phyloP scores from a whole-genome alignment of 2,329 filamentous ascomycete genomes.

The Cladophialophora psammophila region DNA sequence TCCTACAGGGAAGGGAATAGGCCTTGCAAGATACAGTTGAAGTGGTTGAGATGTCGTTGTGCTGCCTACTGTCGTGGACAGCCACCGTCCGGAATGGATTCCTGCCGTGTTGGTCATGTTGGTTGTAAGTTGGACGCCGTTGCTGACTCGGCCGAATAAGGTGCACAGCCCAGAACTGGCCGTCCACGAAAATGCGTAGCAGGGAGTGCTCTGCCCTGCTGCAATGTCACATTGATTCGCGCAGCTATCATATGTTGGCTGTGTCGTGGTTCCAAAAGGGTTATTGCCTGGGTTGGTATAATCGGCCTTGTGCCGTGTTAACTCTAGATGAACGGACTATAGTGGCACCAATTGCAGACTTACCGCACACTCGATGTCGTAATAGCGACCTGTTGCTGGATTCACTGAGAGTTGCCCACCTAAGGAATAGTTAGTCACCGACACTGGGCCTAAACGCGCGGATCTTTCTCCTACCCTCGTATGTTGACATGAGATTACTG shows the following conservation, averaged over 20 bases:
- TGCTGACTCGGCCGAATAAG: conserved; percentile 22
- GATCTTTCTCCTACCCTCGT: conserved; percentile 7
- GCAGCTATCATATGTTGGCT: conserved; percentile 26
- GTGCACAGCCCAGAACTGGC: conserved; percentile 22
- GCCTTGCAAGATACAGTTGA: conserved; percentile 20
- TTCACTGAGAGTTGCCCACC: conserved; percentile 21
- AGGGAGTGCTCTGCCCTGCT: conserved; percentile 7
- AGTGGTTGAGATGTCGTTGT: not conserved
- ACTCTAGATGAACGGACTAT: not conserved
- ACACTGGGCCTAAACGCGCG: not conserved
- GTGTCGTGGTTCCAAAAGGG: conserved; percentile 21
- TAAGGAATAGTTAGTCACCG: not conserved
- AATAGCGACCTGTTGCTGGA: conserved; percentile 14
- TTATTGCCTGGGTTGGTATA: conserved; percentile 23
- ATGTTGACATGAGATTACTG: conserved; percentile 23
- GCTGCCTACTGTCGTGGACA: conserved; percentile 10
- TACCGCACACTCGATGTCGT: conserved; percentile 27
- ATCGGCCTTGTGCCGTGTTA: conserved; percentile 21
- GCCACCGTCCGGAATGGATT: conserved; percentile 24
- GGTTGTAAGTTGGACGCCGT: conserved; percentile 18
- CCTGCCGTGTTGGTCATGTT: conserved; percentile 21
- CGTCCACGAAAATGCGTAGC: conserved; percentile 24
- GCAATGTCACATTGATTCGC: conserved; percentile 23
- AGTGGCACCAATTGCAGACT: not conserved
- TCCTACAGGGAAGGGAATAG: conserved; percentile 24